Evolutionary conservation across 192 early-diverging fungal genomes (phyloP).

Genomic region (Coemansia sp.): DNA sequence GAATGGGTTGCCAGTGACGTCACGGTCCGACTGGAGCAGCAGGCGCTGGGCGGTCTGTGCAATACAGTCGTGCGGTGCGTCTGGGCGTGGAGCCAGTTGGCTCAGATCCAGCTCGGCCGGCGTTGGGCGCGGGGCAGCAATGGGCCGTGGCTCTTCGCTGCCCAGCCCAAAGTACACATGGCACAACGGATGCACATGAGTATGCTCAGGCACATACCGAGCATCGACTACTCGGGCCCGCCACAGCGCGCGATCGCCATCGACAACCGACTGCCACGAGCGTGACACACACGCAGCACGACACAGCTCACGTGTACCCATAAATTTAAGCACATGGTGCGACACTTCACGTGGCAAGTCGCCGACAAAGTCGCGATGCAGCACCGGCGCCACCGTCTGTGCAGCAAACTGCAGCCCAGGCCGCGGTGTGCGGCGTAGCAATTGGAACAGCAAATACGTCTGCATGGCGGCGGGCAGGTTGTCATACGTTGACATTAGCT

Average conservation of each 20-base stretch:
- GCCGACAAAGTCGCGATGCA: slow-evolving; percentile 89
- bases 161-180: slow-evolving; percentile 48
- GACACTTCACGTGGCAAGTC: slow-evolving; percentile 68
- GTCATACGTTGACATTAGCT: slow-evolving; percentile 77
- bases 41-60: slow-evolving; percentile 12
- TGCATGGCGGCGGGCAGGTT: slow-evolving; percentile 72
- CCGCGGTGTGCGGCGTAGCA: slow-evolving; percentile 79
- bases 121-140: slow-evolving; percentile 10
- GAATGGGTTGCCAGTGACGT: slow-evolving; percentile 56
- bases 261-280: slow-evolving; percentile 75
- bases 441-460: slow-evolving; percentile 84
- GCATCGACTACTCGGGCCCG: slow-evolving; percentile 38
- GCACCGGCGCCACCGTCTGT: slow-evolving; percentile 80
- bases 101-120: slow-evolving; percentile 32
- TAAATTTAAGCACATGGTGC: slow-evolving; percentile 76
- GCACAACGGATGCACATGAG: slow-evolving; percentile 42
- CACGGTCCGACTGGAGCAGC: neutral
- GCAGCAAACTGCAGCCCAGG: slow-evolving; percentile 89
- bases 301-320: slow-evolving; percentile 79
- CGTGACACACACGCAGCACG: slow-evolving; percentile 79
- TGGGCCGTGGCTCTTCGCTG: slow-evolving; percentile 21
- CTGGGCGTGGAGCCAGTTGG: slow-evolving; percentile 23
- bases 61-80: slow-evolving; percentile 1
- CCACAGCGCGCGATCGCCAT: slow-evolving; percentile 62
- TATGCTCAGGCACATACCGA: slow-evolving; percentile 25